Evolutionary conservation across 176 grass and related monocot species (phyloP).

Genomic region (Pharus latifolius): DNA sequence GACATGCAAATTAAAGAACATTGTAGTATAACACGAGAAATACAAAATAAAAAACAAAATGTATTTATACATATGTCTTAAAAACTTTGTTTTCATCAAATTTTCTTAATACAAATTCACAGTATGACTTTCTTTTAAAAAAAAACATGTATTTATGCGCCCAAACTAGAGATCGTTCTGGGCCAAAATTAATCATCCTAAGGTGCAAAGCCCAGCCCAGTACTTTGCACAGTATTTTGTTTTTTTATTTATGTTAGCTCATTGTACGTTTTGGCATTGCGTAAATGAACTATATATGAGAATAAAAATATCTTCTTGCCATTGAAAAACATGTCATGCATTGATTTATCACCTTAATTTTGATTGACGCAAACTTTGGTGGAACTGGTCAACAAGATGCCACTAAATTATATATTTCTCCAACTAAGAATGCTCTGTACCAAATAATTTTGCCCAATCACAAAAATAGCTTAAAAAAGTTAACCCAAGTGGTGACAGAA

Average conservation of each 20-base stretch:
- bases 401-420: neutral
- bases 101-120: too few species aligned
- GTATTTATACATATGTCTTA: too few species aligned
- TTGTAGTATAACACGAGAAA: too few species aligned
- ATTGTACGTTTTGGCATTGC: neutral
- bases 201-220: neutral
- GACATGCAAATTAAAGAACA: too few species aligned
- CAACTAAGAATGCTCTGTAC: neutral
- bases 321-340: neutral
- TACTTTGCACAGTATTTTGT: neutral
- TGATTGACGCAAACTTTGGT: neutral
- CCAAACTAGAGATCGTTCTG: too few species aligned
- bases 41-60: too few species aligned
- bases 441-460: neutral
- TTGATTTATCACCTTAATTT: too few species aligned
- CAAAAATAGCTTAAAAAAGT: constrained; percentile 1
- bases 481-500: neutral
- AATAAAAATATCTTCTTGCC: neutral
- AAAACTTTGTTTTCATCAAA: too few species aligned
- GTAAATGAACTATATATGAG: neutral
- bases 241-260: neutral
- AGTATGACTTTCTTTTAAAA: too few species aligned
- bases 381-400: neutral
- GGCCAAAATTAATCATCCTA: too few species aligned
- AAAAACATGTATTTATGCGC: too few species aligned